Conservation (phyloP, 805 yeast species). For the Wickerhamiella sorbophila region DNA sequence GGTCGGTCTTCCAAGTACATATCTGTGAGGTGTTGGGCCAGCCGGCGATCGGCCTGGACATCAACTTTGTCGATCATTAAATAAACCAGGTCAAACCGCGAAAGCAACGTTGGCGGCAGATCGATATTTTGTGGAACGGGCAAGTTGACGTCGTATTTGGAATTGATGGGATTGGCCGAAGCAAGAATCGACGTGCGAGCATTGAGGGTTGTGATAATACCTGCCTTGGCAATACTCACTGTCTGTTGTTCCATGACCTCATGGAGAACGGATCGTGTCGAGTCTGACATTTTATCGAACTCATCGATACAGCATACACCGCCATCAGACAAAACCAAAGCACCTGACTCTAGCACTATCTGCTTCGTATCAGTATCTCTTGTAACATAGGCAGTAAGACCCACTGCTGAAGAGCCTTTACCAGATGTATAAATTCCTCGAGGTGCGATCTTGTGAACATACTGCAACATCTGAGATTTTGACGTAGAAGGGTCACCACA, state of each 20-base stretch:
- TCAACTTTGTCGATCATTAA: conserved; percentile 86
- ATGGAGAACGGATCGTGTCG: conserved; percentile 87
- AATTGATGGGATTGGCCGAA: conserved; percentile 93
- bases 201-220: conserved; percentile 89
- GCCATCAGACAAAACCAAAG: conserved; percentile 89
- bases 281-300: conserved; percentile 92
- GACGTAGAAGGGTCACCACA: conserved; percentile 99
- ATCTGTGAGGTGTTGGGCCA: conserved; percentile 81
- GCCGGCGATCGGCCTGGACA: conserved; percentile 63
- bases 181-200: conserved; percentile 94
- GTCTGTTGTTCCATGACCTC: conserved; percentile 99
- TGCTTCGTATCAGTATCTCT: conserved; percentile 90
- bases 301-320: conserved; percentile 99
- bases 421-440: conserved; percentile 97
- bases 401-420: conserved; percentile 98
- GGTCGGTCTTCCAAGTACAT: conserved; percentile 86
- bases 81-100: conserved; percentile 91
- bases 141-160: conserved; percentile 84
- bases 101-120: conserved; percentile 86
- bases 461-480: conserved; percentile 85
- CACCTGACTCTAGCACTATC: conserved; percentile 89
- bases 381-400: conserved; percentile 93
- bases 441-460: conserved; percentile 95
- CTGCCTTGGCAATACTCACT: conserved; percentile 95
- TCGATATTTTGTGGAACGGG: conserved; percentile 95